Evolutionary conservation across 177 flowering plant species (phyloP), one percentile per base, ranked within the genome.

Genomic region (Vitis hybrid): DNA sequence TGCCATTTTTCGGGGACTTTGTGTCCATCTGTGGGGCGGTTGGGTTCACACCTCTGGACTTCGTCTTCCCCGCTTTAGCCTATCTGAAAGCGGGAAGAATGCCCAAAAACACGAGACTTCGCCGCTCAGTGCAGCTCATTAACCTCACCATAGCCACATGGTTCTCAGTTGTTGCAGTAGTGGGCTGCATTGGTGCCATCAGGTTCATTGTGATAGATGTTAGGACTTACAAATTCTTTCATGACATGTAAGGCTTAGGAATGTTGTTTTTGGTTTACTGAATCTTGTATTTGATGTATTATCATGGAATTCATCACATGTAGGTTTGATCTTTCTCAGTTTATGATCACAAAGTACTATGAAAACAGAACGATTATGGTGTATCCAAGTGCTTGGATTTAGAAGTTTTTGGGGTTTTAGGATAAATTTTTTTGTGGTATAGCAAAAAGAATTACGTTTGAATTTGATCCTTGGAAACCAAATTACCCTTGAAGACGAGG

Each of bases 1-100:
- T 83, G 85, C 89, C 88, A 19, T 88, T 88, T 73, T 88, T 88
- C 61, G 89, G 86, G 33, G 88, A 86, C 64, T 88, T 88, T 77
- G 88, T 86, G 72, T 69, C 88, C 60, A 88, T 86, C 33, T 88
- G 92, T 77, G 92, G 92, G 18, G 89, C 89, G 28, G 76, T 88
- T 71, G 91, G 91, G 17, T 88, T 88, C 77, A 86, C 91, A 17
- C 88, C 89, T 0, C 82, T 88, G 28, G 91, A 83, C 59, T 88
- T 88, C 56, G 83, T 86, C 33, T 83, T 88, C 74, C 91, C 89
- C 12, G 82, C 80, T 61, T 11, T 88, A 44, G 88, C 89, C 33
- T 86, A 71, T 59, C 68, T 86, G 66, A 86, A 86, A 75, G 86
- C 87, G 8, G 89, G 88, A 61, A 82, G 70, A 66, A 47, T 79